Percentiles rank a stretch among this genome's conserved stretches.
Evolutionary conservation across 805 yeast genomes (phyloP).

Genomic region (Hanseniaspora lachancei): DNA sequence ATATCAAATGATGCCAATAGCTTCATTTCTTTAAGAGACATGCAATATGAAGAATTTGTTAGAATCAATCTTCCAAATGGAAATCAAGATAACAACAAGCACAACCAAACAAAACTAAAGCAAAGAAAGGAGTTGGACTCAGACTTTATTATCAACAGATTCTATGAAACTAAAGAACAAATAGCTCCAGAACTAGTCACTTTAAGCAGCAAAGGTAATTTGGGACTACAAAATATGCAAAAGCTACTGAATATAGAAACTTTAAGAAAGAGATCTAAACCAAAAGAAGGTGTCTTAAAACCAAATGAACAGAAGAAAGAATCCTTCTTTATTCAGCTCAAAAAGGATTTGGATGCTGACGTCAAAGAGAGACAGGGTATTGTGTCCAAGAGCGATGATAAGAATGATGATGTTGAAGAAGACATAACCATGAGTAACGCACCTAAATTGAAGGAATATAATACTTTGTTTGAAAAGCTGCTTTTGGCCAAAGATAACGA

Average conservation of each 20-base stretch:
- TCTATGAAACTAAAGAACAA: constrained; percentile 47
- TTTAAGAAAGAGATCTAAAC: constrained; percentile 77
- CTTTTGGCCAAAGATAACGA: constrained; percentile 27
- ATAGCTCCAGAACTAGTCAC: constrained; percentile 53
- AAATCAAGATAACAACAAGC: constrained; percentile 63
- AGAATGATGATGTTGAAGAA: constrained; percentile 16
- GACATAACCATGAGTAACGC: constrained; percentile 38
- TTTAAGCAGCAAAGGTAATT: constrained; percentile 62
- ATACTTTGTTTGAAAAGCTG: constrained; percentile 18
- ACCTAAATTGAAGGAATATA: constrained; percentile 42
- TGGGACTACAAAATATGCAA: constrained; percentile 40
- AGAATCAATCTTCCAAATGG: constrained; percentile 54
- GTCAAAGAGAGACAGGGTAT: constrained; percentile 36
- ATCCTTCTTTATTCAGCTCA: constrained; percentile 62
- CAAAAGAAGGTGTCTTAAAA: constrained; percentile 74
- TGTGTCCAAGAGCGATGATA: constrained; percentile 16
- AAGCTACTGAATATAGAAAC: constrained; percentile 71
- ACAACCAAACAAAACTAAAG: constrained; percentile 21
- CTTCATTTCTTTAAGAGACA: constrained; percentile 51
- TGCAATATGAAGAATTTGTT: constrained; percentile 63
- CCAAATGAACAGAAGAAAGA: constrained; percentile 52
- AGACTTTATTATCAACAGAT: constrained; percentile 23
- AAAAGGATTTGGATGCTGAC: constrained; percentile 57
- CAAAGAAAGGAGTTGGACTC: constrained; percentile 26
- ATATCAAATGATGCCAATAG: constrained; percentile 26